phyloP scores from a whole-genome alignment of 2,329 filamentous ascomycete species.

The Talaromyces islandicus region DNA sequence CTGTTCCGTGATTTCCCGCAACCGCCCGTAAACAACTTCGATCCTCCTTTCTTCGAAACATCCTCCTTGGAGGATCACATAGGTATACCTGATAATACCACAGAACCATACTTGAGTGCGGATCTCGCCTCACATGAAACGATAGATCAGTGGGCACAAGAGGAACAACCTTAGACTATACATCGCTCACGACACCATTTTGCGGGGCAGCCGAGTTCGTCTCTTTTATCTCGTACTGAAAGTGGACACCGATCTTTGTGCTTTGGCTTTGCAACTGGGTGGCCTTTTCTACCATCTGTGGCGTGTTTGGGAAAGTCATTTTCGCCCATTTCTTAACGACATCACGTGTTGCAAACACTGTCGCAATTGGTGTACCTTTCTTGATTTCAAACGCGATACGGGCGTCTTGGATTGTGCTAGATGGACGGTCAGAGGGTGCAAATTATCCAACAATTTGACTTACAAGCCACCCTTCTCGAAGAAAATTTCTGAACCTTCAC shows the following conservation, averaged over 20 bases:
- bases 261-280: not conserved
- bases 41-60: not conserved
- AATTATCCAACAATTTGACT: not conserved
- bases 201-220: not conserved
- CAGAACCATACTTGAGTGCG: not conserved
- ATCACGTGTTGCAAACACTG: not conserved
- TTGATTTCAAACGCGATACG: not conserved
- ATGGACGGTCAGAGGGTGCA: not conserved
- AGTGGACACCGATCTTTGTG: not conserved
- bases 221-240: not conserved
- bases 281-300: not conserved
- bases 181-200: not conserved
- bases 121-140: not conserved
- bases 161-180: not conserved
- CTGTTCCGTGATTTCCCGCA: not conserved
- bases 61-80: not conserved
- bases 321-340: not conserved
- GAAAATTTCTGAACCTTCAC: not conserved
- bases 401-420: not conserved
- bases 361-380: not conserved
- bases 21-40: not conserved
- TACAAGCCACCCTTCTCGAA: not conserved
- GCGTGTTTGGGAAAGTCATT: not conserved
- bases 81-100: not conserved
- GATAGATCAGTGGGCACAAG: not conserved